A percentile compares a stretch with the other conserved stretches of the same genome.
These are phyloP conservation scores for Aegilops longissima DNA, from an alignment of 176 grass and related monocot genomes.

Conservation along the genomic window DNA sequence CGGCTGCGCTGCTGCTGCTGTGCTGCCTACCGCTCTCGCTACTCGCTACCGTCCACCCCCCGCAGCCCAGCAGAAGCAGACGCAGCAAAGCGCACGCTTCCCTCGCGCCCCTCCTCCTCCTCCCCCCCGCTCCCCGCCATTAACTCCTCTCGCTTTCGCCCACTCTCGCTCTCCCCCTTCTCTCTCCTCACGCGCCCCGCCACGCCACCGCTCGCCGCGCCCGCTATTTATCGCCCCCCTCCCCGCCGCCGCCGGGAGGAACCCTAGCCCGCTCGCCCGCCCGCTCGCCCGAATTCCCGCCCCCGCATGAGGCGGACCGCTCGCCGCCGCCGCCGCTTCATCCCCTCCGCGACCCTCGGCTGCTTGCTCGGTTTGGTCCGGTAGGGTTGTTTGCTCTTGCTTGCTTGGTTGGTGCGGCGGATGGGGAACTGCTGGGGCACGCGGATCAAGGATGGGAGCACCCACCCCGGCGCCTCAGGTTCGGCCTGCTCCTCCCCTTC, in stretches of 20 bases:
- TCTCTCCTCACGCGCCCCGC: conserved; percentile 25
- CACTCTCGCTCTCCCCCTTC: background rate
- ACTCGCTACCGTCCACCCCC: no score
- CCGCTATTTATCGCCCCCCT: background rate
- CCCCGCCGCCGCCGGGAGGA: background rate
- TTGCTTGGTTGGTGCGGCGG: background rate
- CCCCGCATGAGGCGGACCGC: background rate
- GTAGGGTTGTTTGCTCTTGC: background rate
- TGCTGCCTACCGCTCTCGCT: no score
- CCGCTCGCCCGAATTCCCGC: background rate
- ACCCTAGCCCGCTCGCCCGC: conserved; percentile 32
- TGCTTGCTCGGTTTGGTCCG: background rate
- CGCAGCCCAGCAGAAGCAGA: background rate
- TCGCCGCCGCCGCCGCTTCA: background rate
- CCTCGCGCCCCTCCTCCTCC: conserved; percentile 17
- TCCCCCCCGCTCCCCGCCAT: conserved; percentile 36
- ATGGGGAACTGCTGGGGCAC: conserved; percentile 88
- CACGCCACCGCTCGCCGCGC: background rate
- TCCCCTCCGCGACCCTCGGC: background rate
- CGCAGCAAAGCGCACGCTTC: conserved; percentile 20
- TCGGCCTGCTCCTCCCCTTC: background rate
- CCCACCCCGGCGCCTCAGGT: conserved; percentile 59
- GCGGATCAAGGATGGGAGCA: conserved; percentile 72
- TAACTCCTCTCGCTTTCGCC: background rate
- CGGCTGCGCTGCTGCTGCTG: background rate